phyloP scores from a whole-genome alignment of 768 basidiomycete genomes.

The Hygrophorus russula region DNA sequence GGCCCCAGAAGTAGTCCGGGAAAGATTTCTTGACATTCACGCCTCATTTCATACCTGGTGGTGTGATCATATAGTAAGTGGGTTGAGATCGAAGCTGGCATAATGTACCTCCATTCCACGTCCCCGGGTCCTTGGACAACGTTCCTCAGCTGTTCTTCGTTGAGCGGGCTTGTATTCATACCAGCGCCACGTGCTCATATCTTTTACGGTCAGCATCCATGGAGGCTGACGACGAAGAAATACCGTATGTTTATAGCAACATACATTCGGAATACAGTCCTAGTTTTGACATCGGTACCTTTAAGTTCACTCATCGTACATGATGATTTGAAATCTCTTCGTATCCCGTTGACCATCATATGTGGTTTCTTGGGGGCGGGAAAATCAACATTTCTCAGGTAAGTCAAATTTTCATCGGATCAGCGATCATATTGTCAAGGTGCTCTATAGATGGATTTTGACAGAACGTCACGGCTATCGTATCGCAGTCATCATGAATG shows the following conservation, averaged over 20 bases:
- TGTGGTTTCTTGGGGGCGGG: slow-evolving; percentile 93
- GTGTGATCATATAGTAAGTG: background rate
- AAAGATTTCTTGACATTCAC: slow-evolving; percentile 89
- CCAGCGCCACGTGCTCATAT: too few species aligned
- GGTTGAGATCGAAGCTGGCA: background rate
- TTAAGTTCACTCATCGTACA: slow-evolving; percentile 19
- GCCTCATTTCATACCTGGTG: slow-evolving; percentile 82
- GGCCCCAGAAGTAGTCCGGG: slow-evolving; percentile 78
- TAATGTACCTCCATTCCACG: slow-evolving; percentile 69
- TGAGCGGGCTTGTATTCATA: slow-evolving; percentile 13
- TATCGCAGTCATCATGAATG: slow-evolving; percentile 98
- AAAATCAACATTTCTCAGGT: slow-evolving; percentile 88
- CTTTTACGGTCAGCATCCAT: too few species aligned
- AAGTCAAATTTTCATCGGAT: slow-evolving; percentile 13
- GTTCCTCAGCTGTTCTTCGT: slow-evolving; percentile 36
- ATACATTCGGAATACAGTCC: background rate
- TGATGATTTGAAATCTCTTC: slow-evolving; percentile 4
- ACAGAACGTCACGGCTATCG: slow-evolving; percentile 90
- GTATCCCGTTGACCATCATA: slow-evolving; percentile 85
- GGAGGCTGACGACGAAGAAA: slow-evolving; percentile 48
- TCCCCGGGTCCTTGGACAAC: slow-evolving; percentile 74
- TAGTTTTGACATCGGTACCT: slow-evolving; percentile 4
- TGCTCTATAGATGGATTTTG: slow-evolving; percentile 59
- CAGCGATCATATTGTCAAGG: background rate
- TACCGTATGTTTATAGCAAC: slow-evolving; percentile 32